Evolutionary conservation across 441 rosid species (phyloP).

Genomic region (Syzygium syzygioides): DNA sequence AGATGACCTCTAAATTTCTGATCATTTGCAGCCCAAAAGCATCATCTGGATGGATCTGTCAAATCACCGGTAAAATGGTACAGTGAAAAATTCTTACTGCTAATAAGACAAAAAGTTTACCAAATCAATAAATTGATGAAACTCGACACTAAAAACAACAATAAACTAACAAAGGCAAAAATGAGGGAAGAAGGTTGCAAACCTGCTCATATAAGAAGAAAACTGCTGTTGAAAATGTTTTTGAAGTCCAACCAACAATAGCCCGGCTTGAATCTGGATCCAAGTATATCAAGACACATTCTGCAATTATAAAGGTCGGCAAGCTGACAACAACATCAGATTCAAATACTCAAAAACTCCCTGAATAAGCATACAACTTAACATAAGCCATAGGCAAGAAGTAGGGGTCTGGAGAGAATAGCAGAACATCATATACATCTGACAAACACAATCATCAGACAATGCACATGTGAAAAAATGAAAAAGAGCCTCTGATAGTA

Average conservation of each 20-base stretch:
- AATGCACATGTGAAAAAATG: background rate
- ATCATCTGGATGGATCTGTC: constrained; percentile 93
- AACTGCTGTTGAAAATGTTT: constrained; percentile 60
- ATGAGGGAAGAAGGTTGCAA: constrained; percentile 2
- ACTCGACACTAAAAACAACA: background rate
- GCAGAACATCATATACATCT: background rate
- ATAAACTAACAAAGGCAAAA: background rate
- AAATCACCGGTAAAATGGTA: constrained; percentile 13
- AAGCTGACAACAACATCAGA: constrained; percentile 80
- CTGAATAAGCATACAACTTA: constrained; percentile 8
- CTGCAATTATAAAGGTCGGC: constrained; percentile 99
- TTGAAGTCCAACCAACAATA: constrained; percentile 79
- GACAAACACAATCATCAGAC: background rate
- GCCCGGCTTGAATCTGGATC: constrained; percentile 80
- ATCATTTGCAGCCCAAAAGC: constrained; percentile 99
- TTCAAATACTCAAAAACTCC: constrained; percentile 22
- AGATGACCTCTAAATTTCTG: constrained; percentile 78
- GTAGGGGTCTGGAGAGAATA: background rate
- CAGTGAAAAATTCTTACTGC: background rate
- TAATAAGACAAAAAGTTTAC: background rate
- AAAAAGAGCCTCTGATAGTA: background rate
- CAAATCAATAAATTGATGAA: background rate
- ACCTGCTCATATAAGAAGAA: constrained; percentile 99
- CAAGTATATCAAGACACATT: constrained; percentile 94
- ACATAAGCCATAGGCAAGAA: background rate